Conservation (phyloP, 768 basidiomycete species). For the Astraeus odoratus region DNA sequence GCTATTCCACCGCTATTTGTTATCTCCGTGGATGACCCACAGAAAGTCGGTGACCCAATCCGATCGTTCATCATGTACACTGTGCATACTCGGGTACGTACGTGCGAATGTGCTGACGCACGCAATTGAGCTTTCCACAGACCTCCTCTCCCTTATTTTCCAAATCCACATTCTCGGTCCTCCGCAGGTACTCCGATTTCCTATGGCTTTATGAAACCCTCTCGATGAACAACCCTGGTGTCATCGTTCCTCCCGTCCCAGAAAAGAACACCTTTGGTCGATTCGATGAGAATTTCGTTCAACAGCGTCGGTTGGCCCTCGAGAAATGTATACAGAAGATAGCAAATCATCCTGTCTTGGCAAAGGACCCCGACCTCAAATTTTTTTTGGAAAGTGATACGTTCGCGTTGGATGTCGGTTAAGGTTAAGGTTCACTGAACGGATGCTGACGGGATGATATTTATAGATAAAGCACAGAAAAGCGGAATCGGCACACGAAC, state of each 20-base stretch:
- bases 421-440: not conserved
- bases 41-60: constrained; percentile 94
- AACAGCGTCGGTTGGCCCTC: constrained; percentile 74
- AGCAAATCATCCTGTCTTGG: constrained; percentile 84
- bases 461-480: constrained; percentile 82
- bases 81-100: constrained; percentile 74
- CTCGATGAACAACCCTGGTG: constrained; percentile 87
- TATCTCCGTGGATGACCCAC: constrained; percentile 94
- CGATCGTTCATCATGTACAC: constrained; percentile 95
- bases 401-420: constrained; percentile 80
- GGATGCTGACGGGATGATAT: not conserved
- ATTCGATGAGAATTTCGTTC: constrained; percentile 89
- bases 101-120: not conserved
- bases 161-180: constrained; percentile 83
- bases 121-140: constrained; percentile 28
- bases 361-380: constrained; percentile 81
- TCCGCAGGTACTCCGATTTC: constrained; percentile 97
- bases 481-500: constrained; percentile 67
- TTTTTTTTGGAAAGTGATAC: constrained; percentile 91
- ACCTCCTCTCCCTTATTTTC: constrained; percentile 82
- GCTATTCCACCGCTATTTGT: constrained; percentile 65
- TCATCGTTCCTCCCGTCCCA: constrained; percentile 93
- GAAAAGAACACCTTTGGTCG: constrained; percentile 93
- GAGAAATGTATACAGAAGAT: constrained; percentile 92
- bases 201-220: constrained; percentile 93